phyloP scores from a whole-genome alignment of 495 filamentous ascomycete genomes.

The Cladorrhinum samala region DNA sequence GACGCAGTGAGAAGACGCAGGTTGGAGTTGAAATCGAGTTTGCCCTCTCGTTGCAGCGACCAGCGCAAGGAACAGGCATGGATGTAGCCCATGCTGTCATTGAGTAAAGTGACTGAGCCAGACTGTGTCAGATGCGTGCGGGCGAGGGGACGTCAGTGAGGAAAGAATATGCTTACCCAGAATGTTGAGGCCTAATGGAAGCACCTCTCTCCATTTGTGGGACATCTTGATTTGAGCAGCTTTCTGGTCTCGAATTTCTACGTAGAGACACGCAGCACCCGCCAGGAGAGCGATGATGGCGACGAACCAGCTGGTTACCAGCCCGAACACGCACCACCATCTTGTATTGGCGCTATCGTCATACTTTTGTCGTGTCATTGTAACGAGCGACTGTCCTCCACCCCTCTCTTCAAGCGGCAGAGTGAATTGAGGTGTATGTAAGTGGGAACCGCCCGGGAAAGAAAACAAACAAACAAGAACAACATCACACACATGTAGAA shows the following conservation, averaged over 20 bases:
- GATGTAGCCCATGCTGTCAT: slow-evolving; percentile 35
- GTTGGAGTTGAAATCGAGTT: slow-evolving; percentile 41
- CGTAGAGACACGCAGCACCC: slow-evolving; percentile 14
- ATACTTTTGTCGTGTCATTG: slow-evolving; percentile 13
- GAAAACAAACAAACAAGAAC: not conserved
- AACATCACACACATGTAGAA: not conserved
- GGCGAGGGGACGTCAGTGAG: not conserved
- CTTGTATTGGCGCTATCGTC: slow-evolving; percentile 17
- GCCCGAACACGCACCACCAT: slow-evolving; percentile 13
- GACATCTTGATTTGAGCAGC: slow-evolving; percentile 17
- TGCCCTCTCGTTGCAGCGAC: slow-evolving; percentile 35
- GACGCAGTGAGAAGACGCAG: slow-evolving; percentile 33
- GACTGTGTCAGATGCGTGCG: not conserved
- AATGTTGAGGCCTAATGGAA: slow-evolving; percentile 25
- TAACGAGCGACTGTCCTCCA: not conserved
- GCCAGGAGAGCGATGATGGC: slow-evolving; percentile 13
- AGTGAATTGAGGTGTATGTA: not conserved
- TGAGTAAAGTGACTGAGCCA: slow-evolving; percentile 28
- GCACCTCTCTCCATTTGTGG: slow-evolving; percentile 17
- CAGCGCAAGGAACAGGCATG: slow-evolving; percentile 38
- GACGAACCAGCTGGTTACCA: slow-evolving; percentile 20
- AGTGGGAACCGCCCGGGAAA: not conserved
- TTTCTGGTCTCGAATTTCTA: slow-evolving; percentile 11
- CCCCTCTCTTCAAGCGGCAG: not conserved
- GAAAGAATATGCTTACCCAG: slow-evolving; percentile 12